Percentiles rank a stretch among this genome's conserved stretches.
Conservation (phyloP, 202 grass and related monocot genomes). For the Schoenoplectus tabernaemontani region DNA sequence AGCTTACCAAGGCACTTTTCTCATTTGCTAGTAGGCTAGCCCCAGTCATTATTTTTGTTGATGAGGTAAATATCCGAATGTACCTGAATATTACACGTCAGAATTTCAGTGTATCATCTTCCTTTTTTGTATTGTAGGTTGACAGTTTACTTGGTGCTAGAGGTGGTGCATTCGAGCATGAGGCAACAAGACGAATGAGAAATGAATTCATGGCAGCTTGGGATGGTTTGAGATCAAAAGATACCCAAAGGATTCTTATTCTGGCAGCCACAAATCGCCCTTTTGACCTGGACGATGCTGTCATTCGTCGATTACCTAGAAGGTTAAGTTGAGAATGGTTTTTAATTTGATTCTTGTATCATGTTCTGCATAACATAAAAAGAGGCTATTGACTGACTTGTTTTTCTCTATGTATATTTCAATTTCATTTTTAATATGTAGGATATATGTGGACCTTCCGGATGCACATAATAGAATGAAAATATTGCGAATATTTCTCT, state of each 20-base stretch:
- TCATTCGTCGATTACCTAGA: constrained; percentile 89
- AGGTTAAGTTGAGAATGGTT: constrained; percentile 28
- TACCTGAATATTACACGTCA: not conserved
- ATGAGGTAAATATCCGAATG: constrained; percentile 49
- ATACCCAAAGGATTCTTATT: constrained; percentile 84
- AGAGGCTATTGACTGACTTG: not conserved
- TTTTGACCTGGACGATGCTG: constrained; percentile 96
- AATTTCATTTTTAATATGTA: constrained; percentile 30
- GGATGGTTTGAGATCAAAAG: constrained; percentile 95
- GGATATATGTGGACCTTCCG: constrained; percentile 94
- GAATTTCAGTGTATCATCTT: constrained; percentile 19
- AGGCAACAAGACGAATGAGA: constrained; percentile 90
- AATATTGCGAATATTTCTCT: constrained; percentile 86
- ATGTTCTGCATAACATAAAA: not conserved
- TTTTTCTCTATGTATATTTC: not conserved
- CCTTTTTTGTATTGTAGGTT: constrained; percentile 44
- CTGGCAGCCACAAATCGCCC: constrained; percentile 94
- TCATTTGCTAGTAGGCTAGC: constrained; percentile 81
- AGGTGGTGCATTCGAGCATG: constrained; percentile 88
- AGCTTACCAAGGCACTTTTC: constrained; percentile 92
- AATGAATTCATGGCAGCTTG: constrained; percentile 99
- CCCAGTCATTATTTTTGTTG: constrained; percentile 96
- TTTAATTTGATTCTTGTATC: constrained; percentile 14
- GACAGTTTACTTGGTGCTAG: constrained; percentile 90
- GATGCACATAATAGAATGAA: constrained; percentile 75